Evolutionary conservation across 441 rosid genomes (phyloP).

Genomic region (Eruca vesicaria): DNA sequence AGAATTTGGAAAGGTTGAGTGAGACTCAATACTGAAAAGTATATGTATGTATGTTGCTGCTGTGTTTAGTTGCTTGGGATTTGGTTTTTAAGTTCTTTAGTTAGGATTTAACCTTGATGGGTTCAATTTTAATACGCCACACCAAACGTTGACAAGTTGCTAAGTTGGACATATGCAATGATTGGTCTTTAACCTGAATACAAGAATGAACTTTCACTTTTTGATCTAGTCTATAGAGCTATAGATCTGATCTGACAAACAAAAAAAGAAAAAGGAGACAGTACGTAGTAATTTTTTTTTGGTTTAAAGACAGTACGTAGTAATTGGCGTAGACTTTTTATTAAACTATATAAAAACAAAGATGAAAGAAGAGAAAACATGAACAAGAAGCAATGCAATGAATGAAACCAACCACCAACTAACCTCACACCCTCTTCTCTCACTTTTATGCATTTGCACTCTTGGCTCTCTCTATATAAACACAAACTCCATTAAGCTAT

Average conservation of each 20-base stretch:
- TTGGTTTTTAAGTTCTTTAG: background rate
- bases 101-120: background rate
- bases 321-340: background rate
- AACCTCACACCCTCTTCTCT: slow-evolving; percentile 5
- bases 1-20: slow-evolving; percentile 77
- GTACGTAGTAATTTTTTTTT: background rate
- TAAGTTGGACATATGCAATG: background rate
- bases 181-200: slow-evolving; percentile 7
- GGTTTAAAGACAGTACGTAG: background rate
- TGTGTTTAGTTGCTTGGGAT: slow-evolving; percentile 1
- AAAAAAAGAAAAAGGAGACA: background rate
- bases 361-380: slow-evolving; percentile 11
- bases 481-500: slow-evolving; percentile 4
- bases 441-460: slow-evolving; percentile 12
- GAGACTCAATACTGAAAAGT: slow-evolving; percentile 32
- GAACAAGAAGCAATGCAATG: slow-evolving; percentile 14
- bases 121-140: background rate
- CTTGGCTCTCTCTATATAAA: slow-evolving; percentile 28
- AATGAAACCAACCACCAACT: slow-evolving; percentile 37
- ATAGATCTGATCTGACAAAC: slow-evolving; percentile 5
- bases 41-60: slow-evolving; percentile 1
- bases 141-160: background rate
- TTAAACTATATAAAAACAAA: background rate
- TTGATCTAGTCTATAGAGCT: background rate
- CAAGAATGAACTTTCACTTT: background rate